Base-by-base conservation (phyloP, 192 early-diverging fungal species). In the Coemansia sp. region DNA sequence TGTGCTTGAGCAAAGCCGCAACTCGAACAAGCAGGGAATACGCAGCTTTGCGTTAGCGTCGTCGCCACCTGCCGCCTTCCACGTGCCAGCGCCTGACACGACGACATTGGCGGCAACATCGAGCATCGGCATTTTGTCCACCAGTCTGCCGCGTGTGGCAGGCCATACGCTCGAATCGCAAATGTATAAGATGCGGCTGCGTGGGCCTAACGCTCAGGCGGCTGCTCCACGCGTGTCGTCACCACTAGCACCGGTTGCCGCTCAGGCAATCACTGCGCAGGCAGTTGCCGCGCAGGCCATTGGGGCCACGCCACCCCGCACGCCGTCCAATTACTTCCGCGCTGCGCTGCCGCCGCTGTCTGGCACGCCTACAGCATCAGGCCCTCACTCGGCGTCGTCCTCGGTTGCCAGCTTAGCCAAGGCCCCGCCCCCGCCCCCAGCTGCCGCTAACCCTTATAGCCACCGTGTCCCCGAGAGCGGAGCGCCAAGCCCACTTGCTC, bases 31-130 rank as follows among this genome's bases (percentile, higher is more conserved):
- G 37, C 76, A 83, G 52, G 75, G 81, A 10, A 83, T 83, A 52
- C 81, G 74, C 60, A 75, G 69, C 72, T 83, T 83, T 77, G 81
- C 75, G 2, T 64, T 83, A 63, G 81, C 75, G 14, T 75, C 81
- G 23, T 77, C 75, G 48, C 76, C 76, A 35, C 76, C 81, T 1
- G 81, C 76, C 0, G 72, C 72, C 18, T 75, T 83, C 53, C 65
- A 76, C 33, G 57, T 58, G 33, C 59, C 43, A 55, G 25, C 43
- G 48, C 23, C 62, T 43, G 50, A 48, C 59, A 67, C 14, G 50
- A 53, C 55, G 68, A 66, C 3, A 63, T 69, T 21, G 68, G 68
- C 50, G 64, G 64, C 62, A 21, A 34, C 64, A 14, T 83, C 80
- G 31, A 71, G 74, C 56, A 83, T 83, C 28, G 75, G 68, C 8